A percentile compares a stretch with the other conserved stretches of the same genome.
Evolutionary conservation across 495 filamentous ascomycete species (phyloP).

Genomic region (Pyrenopolyporus hunteri): DNA sequence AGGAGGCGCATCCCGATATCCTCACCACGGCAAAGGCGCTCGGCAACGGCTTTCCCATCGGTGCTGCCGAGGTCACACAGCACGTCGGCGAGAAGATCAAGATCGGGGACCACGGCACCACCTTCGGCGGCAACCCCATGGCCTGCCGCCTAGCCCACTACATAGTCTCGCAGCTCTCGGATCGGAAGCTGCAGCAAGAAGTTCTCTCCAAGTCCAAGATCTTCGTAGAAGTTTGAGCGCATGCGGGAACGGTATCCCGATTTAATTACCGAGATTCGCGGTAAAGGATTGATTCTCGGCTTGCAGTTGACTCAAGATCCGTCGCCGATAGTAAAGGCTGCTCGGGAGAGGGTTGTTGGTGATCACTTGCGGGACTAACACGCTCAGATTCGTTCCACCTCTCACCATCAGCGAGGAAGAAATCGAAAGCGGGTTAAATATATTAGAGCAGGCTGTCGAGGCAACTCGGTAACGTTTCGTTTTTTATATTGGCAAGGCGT

Average conservation of each 20-base stretch:
- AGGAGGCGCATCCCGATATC: conserved; percentile 89
- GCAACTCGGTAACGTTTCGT: conserved; percentile 36
- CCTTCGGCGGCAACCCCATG: conserved; percentile 94
- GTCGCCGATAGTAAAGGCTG: conserved; percentile 74
- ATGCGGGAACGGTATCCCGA: conserved; percentile 72
- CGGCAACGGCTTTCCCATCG: conserved; percentile 94
- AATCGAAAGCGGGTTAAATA: conserved; percentile 74
- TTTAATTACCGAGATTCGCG: conserved; percentile 77
- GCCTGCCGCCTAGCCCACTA: conserved; percentile 83
- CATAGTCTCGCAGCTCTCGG: conserved; percentile 74
- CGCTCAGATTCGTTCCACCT: conserved; percentile 83
- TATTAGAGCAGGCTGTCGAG: conserved; percentile 77
- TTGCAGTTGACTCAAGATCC: conserved; percentile 78
- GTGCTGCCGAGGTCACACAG: conserved; percentile 83
- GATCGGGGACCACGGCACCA: conserved; percentile 94
- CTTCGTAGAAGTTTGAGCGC: conserved; percentile 65
- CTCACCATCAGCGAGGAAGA: conserved; percentile 77
- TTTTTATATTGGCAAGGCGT: conserved; percentile 20
- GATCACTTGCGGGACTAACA: conserved; percentile 90
- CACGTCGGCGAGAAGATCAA: conserved; percentile 82
- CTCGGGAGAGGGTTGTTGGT: conserved; percentile 86
- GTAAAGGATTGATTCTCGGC: conserved; percentile 83
- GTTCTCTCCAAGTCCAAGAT: conserved; percentile 69
- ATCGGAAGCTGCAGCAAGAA: conserved; percentile 64
- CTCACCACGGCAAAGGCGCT: conserved; percentile 94